These are phyloP conservation scores for Meripilus lineatus DNA, from an alignment of 1,284 basidiomycete species.

Conservation along the genomic window DNA sequence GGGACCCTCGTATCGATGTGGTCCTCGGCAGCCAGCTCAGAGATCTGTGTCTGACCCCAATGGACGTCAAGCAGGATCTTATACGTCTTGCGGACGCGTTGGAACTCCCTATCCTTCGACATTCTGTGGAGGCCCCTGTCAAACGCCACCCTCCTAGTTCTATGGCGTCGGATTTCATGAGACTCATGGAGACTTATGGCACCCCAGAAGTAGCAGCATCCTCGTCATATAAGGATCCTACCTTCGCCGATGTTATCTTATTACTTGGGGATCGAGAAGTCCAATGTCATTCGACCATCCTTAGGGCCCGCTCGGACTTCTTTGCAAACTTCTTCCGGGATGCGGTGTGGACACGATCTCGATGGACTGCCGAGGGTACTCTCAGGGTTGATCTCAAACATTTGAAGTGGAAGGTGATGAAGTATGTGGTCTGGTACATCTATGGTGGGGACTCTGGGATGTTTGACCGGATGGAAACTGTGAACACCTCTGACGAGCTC, in stretches of 20 bases:
- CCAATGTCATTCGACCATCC: slow-evolving; percentile 66
- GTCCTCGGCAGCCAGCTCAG: slow-evolving; percentile 41
- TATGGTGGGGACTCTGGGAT: slow-evolving; percentile 75
- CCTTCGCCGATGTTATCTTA: slow-evolving; percentile 71
- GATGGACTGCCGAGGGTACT: slow-evolving; percentile 52
- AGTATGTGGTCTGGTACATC: slow-evolving; percentile 74
- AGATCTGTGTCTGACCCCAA: slow-evolving; percentile 36
- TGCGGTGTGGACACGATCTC: slow-evolving; percentile 71
- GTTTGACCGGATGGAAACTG: slow-evolving; percentile 64
- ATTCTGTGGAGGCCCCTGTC: slow-evolving; percentile 48
- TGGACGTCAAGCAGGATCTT: slow-evolving; percentile 60
- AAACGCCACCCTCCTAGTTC: slow-evolving; percentile 45
- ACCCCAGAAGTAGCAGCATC: background rate
- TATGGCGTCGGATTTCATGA: slow-evolving; percentile 43
- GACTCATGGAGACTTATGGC: slow-evolving; percentile 31
- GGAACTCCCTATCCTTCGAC: slow-evolving; percentile 47
- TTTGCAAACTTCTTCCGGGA: slow-evolving; percentile 87
- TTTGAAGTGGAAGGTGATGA: slow-evolving; percentile 71
- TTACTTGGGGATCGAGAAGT: slow-evolving; percentile 69
- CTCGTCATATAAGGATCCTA: slow-evolving; percentile 16
- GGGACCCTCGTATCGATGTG: slow-evolving; percentile 73
- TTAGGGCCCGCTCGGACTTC: slow-evolving; percentile 82
- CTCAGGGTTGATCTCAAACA: slow-evolving; percentile 73
- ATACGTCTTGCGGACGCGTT: slow-evolving; percentile 48
- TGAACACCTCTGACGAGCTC: slow-evolving; percentile 68